Conservation (phyloP, 495 filamentous ascomycete species). For the Neurospora sp. region DNA sequence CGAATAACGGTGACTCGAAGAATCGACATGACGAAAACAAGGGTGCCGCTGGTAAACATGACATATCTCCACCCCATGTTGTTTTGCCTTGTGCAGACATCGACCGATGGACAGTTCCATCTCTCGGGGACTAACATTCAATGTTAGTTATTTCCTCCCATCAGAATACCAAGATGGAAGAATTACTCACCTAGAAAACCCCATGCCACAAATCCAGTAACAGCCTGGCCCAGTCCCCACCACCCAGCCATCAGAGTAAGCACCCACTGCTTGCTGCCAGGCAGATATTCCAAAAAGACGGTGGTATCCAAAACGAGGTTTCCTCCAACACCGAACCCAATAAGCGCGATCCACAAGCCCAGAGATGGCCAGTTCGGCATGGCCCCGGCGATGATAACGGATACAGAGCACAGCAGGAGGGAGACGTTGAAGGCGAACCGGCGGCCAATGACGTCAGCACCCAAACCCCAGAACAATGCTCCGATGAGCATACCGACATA, state of each 20-base stretch:
- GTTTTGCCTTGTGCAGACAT: conserved; percentile 47
- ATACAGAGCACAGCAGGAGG: conserved; percentile 55
- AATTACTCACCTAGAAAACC: conserved; percentile 50
- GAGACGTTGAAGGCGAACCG: conserved; percentile 66
- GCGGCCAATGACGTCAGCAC: conserved; percentile 62
- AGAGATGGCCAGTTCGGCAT: conserved; percentile 60
- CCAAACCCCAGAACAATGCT: conserved; percentile 72
- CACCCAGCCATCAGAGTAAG: conserved; percentile 65
- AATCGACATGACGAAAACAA: conserved; percentile 58
- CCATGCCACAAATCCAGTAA: conserved; percentile 70
- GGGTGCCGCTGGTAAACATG: conserved; percentile 51
- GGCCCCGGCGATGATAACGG: conserved; percentile 57
- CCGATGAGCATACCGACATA: conserved; percentile 65
- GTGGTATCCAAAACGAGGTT: conserved; percentile 63
- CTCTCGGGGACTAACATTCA: conserved; percentile 21
- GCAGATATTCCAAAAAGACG: conserved; percentile 73
- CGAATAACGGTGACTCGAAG: conserved; percentile 58
- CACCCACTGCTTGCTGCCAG: conserved; percentile 65
- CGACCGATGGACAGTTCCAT: conserved; percentile 49
- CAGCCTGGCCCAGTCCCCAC: conserved; percentile 67
- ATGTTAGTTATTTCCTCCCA: background rate
- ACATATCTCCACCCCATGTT: conserved; percentile 84
- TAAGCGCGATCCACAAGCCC: conserved; percentile 54
- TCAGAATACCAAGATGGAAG: background rate
- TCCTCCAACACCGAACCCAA: conserved; percentile 66